These are phyloP conservation scores for Cryomyces minteri DNA, from an alignment of 495 filamentous ascomycete genomes.

Conservation along the genomic window DNA sequence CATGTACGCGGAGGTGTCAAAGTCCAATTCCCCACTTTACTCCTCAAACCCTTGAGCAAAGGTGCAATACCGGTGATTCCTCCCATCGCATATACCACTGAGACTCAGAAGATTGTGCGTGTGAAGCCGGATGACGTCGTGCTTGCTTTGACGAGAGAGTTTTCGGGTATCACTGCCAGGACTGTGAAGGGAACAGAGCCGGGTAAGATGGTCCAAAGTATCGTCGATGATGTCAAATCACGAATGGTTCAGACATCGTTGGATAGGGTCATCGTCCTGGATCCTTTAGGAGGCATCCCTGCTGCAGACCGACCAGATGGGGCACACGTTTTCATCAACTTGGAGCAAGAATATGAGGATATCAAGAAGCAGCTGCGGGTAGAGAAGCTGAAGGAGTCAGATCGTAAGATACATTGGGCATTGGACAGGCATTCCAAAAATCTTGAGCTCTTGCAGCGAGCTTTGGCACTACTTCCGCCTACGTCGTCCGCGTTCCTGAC, in stretches of 20 bases:
- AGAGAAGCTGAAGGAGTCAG: background rate
- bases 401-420: conserved; percentile 20
- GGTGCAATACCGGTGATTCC: conserved; percentile 67
- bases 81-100: conserved; percentile 45
- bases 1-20: conserved; percentile 16
- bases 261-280: conserved; percentile 77
- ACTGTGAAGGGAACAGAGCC: background rate
- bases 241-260: conserved; percentile 31
- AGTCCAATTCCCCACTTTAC: conserved; percentile 35
- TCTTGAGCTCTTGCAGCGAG: conserved; percentile 44
- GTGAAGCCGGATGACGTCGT: conserved; percentile 49
- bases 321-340: conserved; percentile 82
- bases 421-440: conserved; percentile 34
- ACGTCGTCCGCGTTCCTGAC: conserved; percentile 77
- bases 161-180: conserved; percentile 32
- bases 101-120: conserved; percentile 32
- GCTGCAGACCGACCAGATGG: conserved; percentile 41
- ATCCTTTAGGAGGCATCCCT: conserved; percentile 77
- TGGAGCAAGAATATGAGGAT: conserved; percentile 70
- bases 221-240: background rate
- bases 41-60: conserved; percentile 51
- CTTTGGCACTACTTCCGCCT: conserved; percentile 62
- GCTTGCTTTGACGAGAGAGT: conserved; percentile 50
- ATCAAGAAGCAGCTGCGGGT: conserved; percentile 39
- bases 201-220: background rate